phyloP scores from a whole-genome alignment of 2,329 filamentous ascomycete species.

The Tolypocladium sp. region DNA sequence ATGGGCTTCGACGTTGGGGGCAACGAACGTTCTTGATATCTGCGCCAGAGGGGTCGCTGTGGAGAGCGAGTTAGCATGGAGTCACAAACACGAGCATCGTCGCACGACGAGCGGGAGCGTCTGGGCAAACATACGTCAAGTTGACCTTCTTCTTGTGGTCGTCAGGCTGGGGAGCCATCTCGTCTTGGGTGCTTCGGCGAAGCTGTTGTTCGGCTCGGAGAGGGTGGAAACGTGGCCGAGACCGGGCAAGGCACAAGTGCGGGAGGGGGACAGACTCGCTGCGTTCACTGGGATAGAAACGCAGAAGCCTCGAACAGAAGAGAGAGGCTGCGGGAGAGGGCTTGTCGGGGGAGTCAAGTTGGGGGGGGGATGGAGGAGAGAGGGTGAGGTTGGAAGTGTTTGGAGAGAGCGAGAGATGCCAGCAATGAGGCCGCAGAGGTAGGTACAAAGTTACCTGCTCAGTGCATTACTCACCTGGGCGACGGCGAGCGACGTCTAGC shows the following conservation, averaged over 20 bases:
- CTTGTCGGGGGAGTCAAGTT: background rate
- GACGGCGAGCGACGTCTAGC: slow-evolving; percentile 9
- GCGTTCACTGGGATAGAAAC: background rate
- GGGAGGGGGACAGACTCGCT: background rate
- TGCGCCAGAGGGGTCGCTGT: slow-evolving; percentile 79
- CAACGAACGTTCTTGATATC: slow-evolving; percentile 71
- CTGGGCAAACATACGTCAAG: slow-evolving; percentile 53
- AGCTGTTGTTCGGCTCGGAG: slow-evolving; percentile 14
- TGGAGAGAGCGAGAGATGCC: slow-evolving; percentile 5
- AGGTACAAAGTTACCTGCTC: background rate
- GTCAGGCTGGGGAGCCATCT: slow-evolving; percentile 60
- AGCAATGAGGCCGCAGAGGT: background rate
- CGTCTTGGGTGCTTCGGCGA: slow-evolving; percentile 28
- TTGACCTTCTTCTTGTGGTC: slow-evolving; percentile 78
- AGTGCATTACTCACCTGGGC: slow-evolving; percentile 4
- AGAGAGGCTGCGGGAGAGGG: background rate
- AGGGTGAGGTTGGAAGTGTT: slow-evolving; percentile 11
- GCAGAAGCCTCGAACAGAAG: background rate
- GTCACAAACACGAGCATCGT: background rate
- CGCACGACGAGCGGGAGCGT: background rate
- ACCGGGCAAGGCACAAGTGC: slow-evolving; percentile 4
- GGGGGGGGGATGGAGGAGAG: background rate
- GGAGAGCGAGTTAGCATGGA: slow-evolving; percentile 23
- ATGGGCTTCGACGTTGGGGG: slow-evolving; percentile 7
- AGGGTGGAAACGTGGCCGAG: slow-evolving; percentile 13